Evolutionary conservation across 129 eudicot species (phyloP).

Genomic region (Tagetes erecta): DNA sequence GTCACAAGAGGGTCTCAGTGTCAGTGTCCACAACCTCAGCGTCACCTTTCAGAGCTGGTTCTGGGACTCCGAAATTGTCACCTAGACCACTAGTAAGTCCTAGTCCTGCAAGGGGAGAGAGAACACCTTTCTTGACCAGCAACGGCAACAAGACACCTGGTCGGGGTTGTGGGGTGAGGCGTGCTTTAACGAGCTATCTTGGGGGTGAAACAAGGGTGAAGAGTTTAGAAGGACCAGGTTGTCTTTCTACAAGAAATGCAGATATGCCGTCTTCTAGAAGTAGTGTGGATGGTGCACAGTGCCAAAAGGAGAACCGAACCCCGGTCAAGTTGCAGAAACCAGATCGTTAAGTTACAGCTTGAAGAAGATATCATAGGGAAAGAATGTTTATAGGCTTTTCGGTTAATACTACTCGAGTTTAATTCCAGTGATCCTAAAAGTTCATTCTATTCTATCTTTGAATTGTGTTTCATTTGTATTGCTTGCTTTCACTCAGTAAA

Average conservation of each 20-base stretch:
- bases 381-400: slow-evolving; percentile 16
- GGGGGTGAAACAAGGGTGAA: slow-evolving; percentile 76
- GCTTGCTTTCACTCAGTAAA: slow-evolving; percentile 70
- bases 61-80: slow-evolving; percentile 64
- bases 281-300: slow-evolving; percentile 29
- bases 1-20: slow-evolving; percentile 68
- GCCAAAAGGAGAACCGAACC: slow-evolving; percentile 47
- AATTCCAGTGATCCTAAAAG: slow-evolving; percentile 23
- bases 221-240: slow-evolving; percentile 51
- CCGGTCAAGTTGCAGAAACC: slow-evolving; percentile 30
- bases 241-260: slow-evolving; percentile 38
- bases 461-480: slow-evolving; percentile 64
- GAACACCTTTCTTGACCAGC: slow-evolving; percentile 62
- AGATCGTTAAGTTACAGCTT: slow-evolving; percentile 28
- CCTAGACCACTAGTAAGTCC: slow-evolving; percentile 63
- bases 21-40: slow-evolving; percentile 41
- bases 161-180: slow-evolving; percentile 83
- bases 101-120: slow-evolving; percentile 73
- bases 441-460: slow-evolving; percentile 47
- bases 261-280: slow-evolving; percentile 34
- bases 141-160: slow-evolving; percentile 53
- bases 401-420: slow-evolving; percentile 24
- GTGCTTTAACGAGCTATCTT: slow-evolving; percentile 78
- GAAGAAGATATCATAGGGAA: slow-evolving; percentile 3
- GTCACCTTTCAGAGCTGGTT: slow-evolving; percentile 68